Conservation (phyloP, 306 rosid species). For the Cercis canadensis region DNA sequence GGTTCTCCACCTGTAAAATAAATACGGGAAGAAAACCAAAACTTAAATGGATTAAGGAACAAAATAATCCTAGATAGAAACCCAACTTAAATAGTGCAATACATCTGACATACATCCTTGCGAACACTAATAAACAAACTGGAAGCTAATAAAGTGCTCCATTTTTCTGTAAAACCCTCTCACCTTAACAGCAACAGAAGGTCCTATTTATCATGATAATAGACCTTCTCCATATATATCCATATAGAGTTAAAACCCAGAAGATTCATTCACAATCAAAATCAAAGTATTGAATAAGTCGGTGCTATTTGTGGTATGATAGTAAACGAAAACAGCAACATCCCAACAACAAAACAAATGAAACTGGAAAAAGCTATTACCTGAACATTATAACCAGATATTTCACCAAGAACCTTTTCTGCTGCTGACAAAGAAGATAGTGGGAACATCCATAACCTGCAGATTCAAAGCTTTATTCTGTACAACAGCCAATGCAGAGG, state of each 20-base stretch:
- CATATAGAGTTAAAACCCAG: no score
- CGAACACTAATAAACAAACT: not conserved
- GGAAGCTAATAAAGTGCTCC: no score
- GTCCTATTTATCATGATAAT: no score
- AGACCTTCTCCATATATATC: no score
- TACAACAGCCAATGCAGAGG: constrained; percentile 16
- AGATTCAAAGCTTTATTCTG: constrained; percentile 31
- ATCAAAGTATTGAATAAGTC: not conserved
- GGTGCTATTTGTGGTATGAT: not conserved
- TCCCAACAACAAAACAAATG: constrained; percentile 9
- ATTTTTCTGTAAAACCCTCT: no score
- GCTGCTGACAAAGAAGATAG: constrained; percentile 66
- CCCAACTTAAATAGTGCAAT: constrained; percentile 7
- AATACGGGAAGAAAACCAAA: constrained; percentile 33
- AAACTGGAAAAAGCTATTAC: constrained; percentile 49
- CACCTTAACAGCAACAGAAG: no score
- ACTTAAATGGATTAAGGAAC: constrained; percentile 15
- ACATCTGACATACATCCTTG: constrained; percentile 10
- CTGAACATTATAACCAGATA: constrained; percentile 64
- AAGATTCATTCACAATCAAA: no score
- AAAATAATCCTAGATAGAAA: constrained; percentile 3
- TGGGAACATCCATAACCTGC: constrained; percentile 94
- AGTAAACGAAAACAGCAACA: constrained; percentile 21
- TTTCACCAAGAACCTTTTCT: constrained; percentile 63
- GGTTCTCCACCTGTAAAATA: constrained; percentile 67